Conservation (phyloP, 164 flowering plant species). For the Houttuynia cordata region DNA sequence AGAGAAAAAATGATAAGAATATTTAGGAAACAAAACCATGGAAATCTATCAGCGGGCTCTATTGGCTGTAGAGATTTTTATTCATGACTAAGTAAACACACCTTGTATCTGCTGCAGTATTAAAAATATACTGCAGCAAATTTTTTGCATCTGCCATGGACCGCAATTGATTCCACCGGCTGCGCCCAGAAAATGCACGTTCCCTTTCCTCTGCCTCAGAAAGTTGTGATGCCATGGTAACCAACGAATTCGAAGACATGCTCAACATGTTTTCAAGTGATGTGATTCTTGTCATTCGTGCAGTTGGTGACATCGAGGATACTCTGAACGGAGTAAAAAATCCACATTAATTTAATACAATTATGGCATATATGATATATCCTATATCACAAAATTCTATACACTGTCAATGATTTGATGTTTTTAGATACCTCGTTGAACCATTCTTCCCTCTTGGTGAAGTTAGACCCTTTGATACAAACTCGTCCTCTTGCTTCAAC, state of each 20-base stretch:
- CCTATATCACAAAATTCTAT: not conserved
- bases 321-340: slow-evolving; percentile 31
- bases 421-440: slow-evolving; percentile 16
- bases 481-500: slow-evolving; percentile 70
- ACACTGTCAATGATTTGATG: not conserved
- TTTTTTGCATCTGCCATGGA: slow-evolving; percentile 94
- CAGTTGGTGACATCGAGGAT: slow-evolving; percentile 80
- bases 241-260: slow-evolving; percentile 83
- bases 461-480: slow-evolving; percentile 65
- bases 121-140: slow-evolving; percentile 89
- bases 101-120: slow-evolving; percentile 79
- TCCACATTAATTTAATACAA: not conserved
- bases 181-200: slow-evolving; percentile 73
- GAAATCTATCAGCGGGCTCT: not conserved
- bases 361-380: not conserved
- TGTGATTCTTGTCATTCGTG: slow-evolving; percentile 79
- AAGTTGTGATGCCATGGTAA: slow-evolving; percentile 97
- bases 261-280: slow-evolving; percentile 88
- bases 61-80: not conserved
- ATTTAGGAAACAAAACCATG: not conserved
- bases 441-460: slow-evolving; percentile 92
- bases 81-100: slow-evolving; percentile 6
- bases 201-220: slow-evolving; percentile 98
- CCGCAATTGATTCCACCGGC: slow-evolving; percentile 91
- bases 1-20: not conserved